Evolutionary conservation across 2,329 filamentous ascomycete species (phyloP), one percentile per base, ranked within the genome.

Genomic region (Lecanicillium sp.): DNA sequence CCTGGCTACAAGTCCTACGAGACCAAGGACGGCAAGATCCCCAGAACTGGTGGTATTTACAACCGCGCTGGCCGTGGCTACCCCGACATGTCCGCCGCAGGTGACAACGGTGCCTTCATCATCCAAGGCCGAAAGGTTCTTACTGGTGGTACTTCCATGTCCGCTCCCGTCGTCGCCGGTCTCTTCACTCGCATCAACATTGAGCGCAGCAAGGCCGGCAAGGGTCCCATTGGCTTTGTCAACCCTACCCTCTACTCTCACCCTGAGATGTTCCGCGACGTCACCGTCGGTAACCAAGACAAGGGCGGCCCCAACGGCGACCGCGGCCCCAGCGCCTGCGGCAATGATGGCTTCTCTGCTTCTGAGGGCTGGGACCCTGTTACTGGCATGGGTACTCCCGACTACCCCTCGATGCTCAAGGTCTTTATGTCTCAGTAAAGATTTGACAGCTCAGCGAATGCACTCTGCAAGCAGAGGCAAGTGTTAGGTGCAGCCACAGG

Each of bases 41-140:
- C 60, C 41, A 55, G 56, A 17, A 33, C 56, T 17, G 40, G 30
- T 3, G 46, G 46, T n/a, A 18, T 48, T 11, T 45, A 64, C 5
- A 71, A 64, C 46, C 70, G 69, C 0, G 58, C 44, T 2, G 60
- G 61, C 5, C 56, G 63, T 29, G 62, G 50, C 2, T 65, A 60
- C 37, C 62, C 63, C 2, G 63, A 66, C 35, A 47, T 66, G 4
- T 49, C 53, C 5, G 58, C 58, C 5, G 60, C 77, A 34, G 62
- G 74, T 3, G 53, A 70, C 25, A 58, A 72, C 36, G 65, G 66
- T 17, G 50, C 54, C 8, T 68, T 68, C 40, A 1, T 71, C 58
- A 29, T 38, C n/a, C 15, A 25, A 14, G 49, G 49, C 8, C 15
- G 69, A 12, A 15, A 30, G n/a, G 17, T 6, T 1, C 41, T 29